Conservation (phyloP, 371 early-diverging fungal species). For the Umbelopsis sp. region DNA sequence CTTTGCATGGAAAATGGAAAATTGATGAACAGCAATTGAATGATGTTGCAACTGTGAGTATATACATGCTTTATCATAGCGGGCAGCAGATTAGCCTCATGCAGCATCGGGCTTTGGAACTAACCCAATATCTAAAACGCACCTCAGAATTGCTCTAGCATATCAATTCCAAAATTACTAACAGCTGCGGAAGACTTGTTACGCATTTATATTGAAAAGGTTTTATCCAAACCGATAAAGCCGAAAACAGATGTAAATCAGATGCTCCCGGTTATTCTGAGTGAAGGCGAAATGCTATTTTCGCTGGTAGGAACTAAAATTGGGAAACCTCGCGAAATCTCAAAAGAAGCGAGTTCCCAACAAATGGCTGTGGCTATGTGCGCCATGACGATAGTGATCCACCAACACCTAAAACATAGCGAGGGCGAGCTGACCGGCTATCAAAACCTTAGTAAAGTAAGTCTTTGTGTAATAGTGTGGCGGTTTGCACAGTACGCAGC, state of each 20-base stretch:
- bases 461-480: too few species aligned
- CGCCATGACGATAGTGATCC: background rate
- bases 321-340: background rate
- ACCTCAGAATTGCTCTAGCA: background rate
- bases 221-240: constrained; percentile 5
- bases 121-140: background rate
- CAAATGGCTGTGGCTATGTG: constrained; percentile 8
- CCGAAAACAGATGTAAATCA: constrained; percentile 1
- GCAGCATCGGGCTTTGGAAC: background rate
- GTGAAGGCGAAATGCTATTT: background rate
- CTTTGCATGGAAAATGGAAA: background rate
- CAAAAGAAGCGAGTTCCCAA: background rate
- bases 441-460: constrained; percentile 2
- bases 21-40: background rate
- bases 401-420: background rate
- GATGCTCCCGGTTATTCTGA: background rate
- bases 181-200: background rate
- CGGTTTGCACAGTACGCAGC: background rate
- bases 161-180: background rate
- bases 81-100: too few species aligned
- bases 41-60: background rate
- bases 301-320: background rate
- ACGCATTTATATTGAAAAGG: constrained; percentile 2
- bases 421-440: background rate
- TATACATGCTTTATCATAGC: too few species aligned